Evolutionary conservation across 108 stramenopile genomes (phyloP).

Genomic region (Nitzschia putrida): DNA sequence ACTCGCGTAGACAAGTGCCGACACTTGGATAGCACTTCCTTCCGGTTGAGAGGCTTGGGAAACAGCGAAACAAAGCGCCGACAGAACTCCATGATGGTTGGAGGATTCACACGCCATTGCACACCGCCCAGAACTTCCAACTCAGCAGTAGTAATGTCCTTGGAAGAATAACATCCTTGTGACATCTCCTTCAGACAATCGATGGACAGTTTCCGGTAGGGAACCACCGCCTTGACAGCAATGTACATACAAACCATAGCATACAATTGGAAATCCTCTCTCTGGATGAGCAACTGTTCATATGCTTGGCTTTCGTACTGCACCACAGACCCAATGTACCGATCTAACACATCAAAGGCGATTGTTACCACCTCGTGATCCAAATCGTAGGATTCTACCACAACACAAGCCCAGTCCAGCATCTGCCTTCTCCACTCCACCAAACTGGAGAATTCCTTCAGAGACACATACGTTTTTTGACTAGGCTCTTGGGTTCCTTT

Average conservation of each 20-base stretch:
- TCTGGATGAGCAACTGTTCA: conserved; percentile 35
- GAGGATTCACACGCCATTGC: conserved; percentile 58
- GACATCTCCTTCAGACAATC: conserved; percentile 52
- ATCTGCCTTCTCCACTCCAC: conserved; percentile 41
- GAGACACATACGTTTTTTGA: neutral
- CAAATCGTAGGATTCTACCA: conserved; percentile 19
- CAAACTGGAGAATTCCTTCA: neutral
- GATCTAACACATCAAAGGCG: conserved; percentile 67
- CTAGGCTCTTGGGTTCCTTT: neutral
- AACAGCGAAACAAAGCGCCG: conserved; percentile 17
- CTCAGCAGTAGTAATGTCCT: conserved; percentile 59
- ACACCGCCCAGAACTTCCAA: conserved; percentile 52
- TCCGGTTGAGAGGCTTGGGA: neutral
- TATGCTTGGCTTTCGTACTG: neutral
- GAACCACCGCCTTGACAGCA: conserved; percentile 57
- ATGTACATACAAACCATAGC: conserved; percentile 75
- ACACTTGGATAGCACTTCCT: conserved; percentile 4
- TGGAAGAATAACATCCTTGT: conserved; percentile 51
- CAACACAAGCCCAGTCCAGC: conserved; percentile 37
- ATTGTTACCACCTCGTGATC: conserved; percentile 47
- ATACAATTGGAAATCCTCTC: conserved; percentile 69
- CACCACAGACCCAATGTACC: conserved; percentile 45
- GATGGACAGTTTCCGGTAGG: conserved; percentile 20
- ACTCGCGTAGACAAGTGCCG: conserved; percentile 15
- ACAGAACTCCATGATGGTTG: conserved; percentile 45